Evolutionary conservation across 495 filamentous ascomycete genomes (phyloP).

Genomic region (Ramalina peruviana): DNA sequence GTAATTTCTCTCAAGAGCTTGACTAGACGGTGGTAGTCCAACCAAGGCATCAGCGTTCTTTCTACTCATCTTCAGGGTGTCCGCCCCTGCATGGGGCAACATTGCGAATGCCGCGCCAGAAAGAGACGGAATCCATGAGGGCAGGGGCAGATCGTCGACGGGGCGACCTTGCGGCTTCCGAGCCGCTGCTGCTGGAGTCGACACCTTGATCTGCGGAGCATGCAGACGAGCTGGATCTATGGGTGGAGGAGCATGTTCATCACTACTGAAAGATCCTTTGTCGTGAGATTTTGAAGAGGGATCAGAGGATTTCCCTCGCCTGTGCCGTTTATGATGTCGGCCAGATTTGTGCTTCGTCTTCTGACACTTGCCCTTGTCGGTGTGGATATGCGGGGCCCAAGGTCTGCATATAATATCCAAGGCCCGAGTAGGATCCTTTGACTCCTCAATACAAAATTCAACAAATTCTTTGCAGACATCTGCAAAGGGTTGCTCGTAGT

Average conservation of each 20-base stretch:
- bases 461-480: constrained; percentile 17
- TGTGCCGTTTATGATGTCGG: too few species aligned
- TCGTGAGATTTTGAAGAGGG: too few species aligned
- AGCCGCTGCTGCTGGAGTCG: not conserved
- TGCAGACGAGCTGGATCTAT: too few species aligned
- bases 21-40: constrained; percentile 18
- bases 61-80: constrained; percentile 11
- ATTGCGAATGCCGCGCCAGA: constrained; percentile 1
- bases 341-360: too few species aligned
- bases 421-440: constrained; percentile 1
- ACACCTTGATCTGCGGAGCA: not conserved
- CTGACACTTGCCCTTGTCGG: too few species aligned
- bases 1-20: constrained; percentile 1
- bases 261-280: too few species aligned
- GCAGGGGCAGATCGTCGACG: not conserved
- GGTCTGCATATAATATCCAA: constrained; percentile 22
- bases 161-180: not conserved
- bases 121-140: not conserved
- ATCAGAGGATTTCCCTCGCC: too few species aligned
- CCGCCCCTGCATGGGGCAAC: not conserved
- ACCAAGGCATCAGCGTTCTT: constrained; percentile 28
- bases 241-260: too few species aligned
- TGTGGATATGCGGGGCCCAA: constrained; percentile 13
- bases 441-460: constrained; percentile 8
- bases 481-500: constrained; percentile 9